Base-by-base conservation (phyloP, 1,139 yeast species). In the Yamadazyma sp. region DNA sequence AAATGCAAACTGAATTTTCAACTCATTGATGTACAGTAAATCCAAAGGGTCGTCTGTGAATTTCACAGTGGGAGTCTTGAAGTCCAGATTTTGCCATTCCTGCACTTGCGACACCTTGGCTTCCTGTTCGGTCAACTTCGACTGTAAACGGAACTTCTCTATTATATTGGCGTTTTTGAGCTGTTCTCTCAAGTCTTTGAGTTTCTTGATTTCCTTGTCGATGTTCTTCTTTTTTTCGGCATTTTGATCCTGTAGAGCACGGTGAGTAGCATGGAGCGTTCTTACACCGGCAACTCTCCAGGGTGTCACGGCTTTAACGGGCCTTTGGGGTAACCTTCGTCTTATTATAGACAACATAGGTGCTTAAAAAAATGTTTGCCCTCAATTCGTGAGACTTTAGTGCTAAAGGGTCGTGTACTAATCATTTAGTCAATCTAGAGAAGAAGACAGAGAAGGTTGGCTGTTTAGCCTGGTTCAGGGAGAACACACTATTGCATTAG, bases 111-210 rank as follows among this genome's bases (percentile, higher is more conserved):
- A 46, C 8, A 61, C 48, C 42, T 52, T 43, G 34, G 47, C 42
- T 40, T 62, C 66, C 39, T 61, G 67, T 33, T 56, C 54, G 23
- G 53, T 45, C 5, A 63, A 44, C 38, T 57, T 50, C 10, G 59
- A 47, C 23, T 53, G 56, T 30, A 63, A 45, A 39, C 50, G 49
- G 35, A 60, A 43, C 37, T 51, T 54, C 30, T 59, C 64, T 31
- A 62, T 45, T 38, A 61, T 53, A n/a, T 59, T 56, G 7, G 66
- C 61, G 10, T 52, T 42, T 24, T 51, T 46, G 42, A 55, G 56
- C 24, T 41, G 44, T 16, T 59, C 59, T 40, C 57, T 57, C 20
- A 62, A 47, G 30, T 59, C 51, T 37, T 53, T 51, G 13, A 54
- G 37, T 34, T 50, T 52, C 35, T 40, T 45, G 29, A 52, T 43